Evolutionary conservation across 208 protist species (phyloP), one percentile per base, ranked within the genome.

Genomic region (Trypanosoma platydactyli): DNA sequence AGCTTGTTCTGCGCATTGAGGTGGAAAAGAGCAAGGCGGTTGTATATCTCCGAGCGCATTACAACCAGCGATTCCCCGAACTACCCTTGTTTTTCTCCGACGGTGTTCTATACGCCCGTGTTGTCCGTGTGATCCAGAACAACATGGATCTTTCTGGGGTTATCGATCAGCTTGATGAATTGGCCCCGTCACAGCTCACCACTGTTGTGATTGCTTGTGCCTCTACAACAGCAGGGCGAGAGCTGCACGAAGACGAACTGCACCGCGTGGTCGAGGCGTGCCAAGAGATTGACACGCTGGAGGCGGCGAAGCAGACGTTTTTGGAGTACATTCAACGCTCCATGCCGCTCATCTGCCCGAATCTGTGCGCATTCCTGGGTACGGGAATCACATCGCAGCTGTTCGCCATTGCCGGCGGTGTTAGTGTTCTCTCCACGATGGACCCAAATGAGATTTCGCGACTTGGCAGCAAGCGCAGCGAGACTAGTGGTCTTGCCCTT

Each of bases 311-410:
- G 67, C 90, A 96, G 66, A 91, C 84, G 3, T 93, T 97, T 67
- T 81, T 97, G 6, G 90, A 97, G 68, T 96, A 96, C 73, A 92
- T 97, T 40, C 89, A 96, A 73, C 75, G 79, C 49, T 86, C 84
- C n/a, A 98, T 98, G 91, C 83, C 86, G 12, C 79, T 94, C 27
- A 82, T 97, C 33, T 92, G 89, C 64, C 95, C 95, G 2, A 98
- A 98, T 63, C 76, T 97, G 16, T 95, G 86, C 46, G 86, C 84
- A 11, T 89, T 97, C 50, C 76, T 98, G 11, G 93, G 92, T 15
- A 96, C 95, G 12, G 87, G 81, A 29, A 94, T 97, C 52, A 93
- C 93, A 3, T 93, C 91, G 16, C 90, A 97, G 71, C 77, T 98
- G 22, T 96, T 97, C 66, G 88, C 89, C 59, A 80, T 94, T 48